Percentiles rank a stretch among this genome's conserved stretches.
Conservation (phyloP, 805 yeast genomes). For the Candida caryicola region DNA sequence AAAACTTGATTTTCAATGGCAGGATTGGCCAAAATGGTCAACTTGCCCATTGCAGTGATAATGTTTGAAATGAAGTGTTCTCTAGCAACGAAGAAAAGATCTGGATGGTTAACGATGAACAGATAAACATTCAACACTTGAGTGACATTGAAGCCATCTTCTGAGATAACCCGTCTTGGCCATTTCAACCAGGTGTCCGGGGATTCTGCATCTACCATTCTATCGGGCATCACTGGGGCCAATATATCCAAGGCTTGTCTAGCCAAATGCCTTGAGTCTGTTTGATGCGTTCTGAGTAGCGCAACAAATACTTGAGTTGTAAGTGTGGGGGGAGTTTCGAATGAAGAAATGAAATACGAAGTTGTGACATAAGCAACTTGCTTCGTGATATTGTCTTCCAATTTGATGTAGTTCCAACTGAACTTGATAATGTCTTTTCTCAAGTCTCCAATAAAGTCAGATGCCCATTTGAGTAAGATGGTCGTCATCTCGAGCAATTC, state of each 20-base stretch:
- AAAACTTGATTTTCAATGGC: slow-evolving; percentile 77
- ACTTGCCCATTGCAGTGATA: slow-evolving; percentile 87
- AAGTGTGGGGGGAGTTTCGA: slow-evolving; percentile 83
- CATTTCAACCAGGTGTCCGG: slow-evolving; percentile 82
- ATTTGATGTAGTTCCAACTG: slow-evolving; percentile 88
- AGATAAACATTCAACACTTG: slow-evolving; percentile 88
- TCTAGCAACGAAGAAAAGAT: slow-evolving; percentile 77
- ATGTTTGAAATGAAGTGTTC: slow-evolving; percentile 88
- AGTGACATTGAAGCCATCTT: slow-evolving; percentile 81
- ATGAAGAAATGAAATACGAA: slow-evolving; percentile 78
- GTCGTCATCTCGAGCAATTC: slow-evolving; percentile 82
- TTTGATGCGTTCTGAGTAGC: slow-evolving; percentile 75
- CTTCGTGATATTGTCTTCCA: slow-evolving; percentile 85
- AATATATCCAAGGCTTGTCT: slow-evolving; percentile 82
- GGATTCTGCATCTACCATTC: slow-evolving; percentile 55
- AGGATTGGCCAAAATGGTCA: slow-evolving; percentile 74
- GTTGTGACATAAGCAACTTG: slow-evolving; percentile 92
- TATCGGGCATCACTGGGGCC: slow-evolving; percentile 79
- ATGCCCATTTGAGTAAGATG: slow-evolving; percentile 64
- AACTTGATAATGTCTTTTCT: slow-evolving; percentile 87
- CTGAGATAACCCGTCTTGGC: slow-evolving; percentile 89
- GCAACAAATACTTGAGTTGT: slow-evolving; percentile 94
- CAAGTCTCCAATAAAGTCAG: slow-evolving; percentile 54
- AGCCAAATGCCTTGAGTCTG: slow-evolving; percentile 79
- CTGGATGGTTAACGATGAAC: slow-evolving; percentile 82